phyloP scores from a whole-genome alignment of 768 basidiomycete species.

The Lactarius tabidus region DNA sequence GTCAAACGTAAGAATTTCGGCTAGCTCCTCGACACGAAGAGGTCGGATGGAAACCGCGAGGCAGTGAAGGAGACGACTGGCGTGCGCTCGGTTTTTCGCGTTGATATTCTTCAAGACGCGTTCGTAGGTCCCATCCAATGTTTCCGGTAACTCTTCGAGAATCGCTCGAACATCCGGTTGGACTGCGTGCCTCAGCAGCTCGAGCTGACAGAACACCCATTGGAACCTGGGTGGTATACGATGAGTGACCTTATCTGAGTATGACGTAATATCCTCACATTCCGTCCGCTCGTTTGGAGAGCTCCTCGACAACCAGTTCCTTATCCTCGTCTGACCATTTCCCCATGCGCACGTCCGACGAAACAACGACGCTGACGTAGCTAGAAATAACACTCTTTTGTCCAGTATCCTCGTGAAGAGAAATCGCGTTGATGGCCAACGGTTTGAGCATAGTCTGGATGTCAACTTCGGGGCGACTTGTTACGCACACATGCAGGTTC shows the following conservation, averaged over 20 bases:
- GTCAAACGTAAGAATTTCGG: constrained; percentile 14
- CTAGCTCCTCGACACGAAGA: background rate
- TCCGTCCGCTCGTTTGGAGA: constrained; percentile 1
- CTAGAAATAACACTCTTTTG: constrained; percentile 7
- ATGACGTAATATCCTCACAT: background rate
- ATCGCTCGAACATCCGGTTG: background rate
- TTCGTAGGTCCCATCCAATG: background rate
- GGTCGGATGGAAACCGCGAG: background rate
- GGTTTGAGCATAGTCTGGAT: background rate
- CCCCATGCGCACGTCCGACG: constrained; percentile 4
- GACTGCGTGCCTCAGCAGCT: background rate
- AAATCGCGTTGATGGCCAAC: background rate
- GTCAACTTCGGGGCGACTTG: constrained; percentile 1
- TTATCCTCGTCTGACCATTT: constrained; percentile 15
- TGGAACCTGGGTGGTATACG: background rate
- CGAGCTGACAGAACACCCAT: background rate
- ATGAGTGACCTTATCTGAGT: background rate
- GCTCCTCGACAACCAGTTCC: background rate
- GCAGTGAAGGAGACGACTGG: constrained; percentile 12
- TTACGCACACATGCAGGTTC: background rate
- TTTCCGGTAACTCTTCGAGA: constrained; percentile 4
- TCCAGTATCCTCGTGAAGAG: constrained; percentile 6
- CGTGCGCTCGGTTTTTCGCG: background rate
- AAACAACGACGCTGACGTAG: background rate
- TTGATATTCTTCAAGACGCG: constrained; percentile 1